phyloP scores from a whole-genome alignment of 1,284 basidiomycete species.

The Coniferiporia sulphurascens region DNA sequence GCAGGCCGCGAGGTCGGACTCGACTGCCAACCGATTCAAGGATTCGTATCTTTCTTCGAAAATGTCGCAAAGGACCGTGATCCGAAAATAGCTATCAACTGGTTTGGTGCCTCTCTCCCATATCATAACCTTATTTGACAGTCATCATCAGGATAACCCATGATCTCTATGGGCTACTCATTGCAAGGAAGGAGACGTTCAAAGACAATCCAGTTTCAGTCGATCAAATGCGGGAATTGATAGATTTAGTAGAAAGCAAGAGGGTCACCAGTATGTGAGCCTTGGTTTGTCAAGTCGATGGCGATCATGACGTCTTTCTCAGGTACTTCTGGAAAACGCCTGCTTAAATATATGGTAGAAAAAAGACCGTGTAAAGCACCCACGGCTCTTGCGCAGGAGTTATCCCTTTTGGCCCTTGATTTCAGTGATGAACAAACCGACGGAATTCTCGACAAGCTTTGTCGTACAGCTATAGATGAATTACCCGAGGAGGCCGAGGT shows the following conservation, averaged over 20 bases:
- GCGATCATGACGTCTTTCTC: constrained; percentile 14
- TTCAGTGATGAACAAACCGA: constrained; percentile 28
- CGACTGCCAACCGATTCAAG: constrained; percentile 49
- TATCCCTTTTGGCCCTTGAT: constrained; percentile 41
- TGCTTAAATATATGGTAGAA: constrained; percentile 60
- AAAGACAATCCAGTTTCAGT: constrained; percentile 56
- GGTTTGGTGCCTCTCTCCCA: constrained; percentile 44
- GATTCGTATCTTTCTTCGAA: constrained; percentile 76
- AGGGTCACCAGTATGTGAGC: constrained; percentile 57
- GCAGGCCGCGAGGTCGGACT: constrained; percentile 54
- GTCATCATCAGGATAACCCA: constrained; percentile 69
- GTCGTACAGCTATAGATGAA: constrained; percentile 57
- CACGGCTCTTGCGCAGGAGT: constrained; percentile 42
- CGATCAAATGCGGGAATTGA: constrained; percentile 67
- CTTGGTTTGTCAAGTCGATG: constrained; percentile 8
- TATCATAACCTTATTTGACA: neutral
- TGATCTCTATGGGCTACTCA: constrained; percentile 76
- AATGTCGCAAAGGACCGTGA: constrained; percentile 52
- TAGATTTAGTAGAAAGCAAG: constrained; percentile 68
- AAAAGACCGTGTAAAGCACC: constrained; percentile 37
- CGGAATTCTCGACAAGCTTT: constrained; percentile 46
- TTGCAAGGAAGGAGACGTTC: constrained; percentile 57
- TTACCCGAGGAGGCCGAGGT: constrained; percentile 71
- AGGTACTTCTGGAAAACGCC: constrained; percentile 69
- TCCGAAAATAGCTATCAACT: constrained; percentile 77